Evolutionary conservation across 139 green algal species (phyloP).

Genomic region (Chlorella sp.): DNA sequence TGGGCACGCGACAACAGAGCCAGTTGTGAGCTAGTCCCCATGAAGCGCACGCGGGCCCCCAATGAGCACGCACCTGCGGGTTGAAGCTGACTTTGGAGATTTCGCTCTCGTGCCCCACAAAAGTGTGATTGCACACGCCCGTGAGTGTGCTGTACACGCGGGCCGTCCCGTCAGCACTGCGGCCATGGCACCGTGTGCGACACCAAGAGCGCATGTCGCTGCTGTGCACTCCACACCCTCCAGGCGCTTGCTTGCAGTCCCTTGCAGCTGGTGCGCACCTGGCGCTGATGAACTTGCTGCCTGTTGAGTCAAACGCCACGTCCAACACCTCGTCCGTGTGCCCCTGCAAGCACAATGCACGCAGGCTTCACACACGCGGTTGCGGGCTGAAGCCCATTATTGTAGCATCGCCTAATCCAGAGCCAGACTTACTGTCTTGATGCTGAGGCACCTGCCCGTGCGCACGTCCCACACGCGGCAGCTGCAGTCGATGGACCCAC

Average conservation of each 20-base stretch:
- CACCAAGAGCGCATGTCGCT: no score
- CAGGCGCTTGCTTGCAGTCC: no score
- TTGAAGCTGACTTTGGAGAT: slow-evolving; percentile 74
- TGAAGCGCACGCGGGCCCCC: no score
- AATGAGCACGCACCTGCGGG: slow-evolving; percentile 42
- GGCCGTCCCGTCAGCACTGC: slow-evolving; percentile 59
- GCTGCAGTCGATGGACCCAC: slow-evolving; percentile 59
- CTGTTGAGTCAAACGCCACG: slow-evolving; percentile 55
- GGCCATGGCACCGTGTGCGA: no score
- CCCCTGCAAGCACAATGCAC: slow-evolving; percentile 20
- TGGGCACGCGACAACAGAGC: no score
- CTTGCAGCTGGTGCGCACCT: slow-evolving; percentile 1
- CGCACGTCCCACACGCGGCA: slow-evolving; percentile 58
- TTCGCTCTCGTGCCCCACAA: slow-evolving; percentile 62
- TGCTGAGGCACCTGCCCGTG: slow-evolving; percentile 45
- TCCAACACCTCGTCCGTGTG: slow-evolving; percentile 73
- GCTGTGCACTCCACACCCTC: no score
- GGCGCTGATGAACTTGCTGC: slow-evolving; percentile 51
- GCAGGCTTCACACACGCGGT: no score
- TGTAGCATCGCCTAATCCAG: no score
- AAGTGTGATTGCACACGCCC: slow-evolving; percentile 39
- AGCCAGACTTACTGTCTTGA: slow-evolving; percentile 31
- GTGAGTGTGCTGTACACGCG: slow-evolving; percentile 41
- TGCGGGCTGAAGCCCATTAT: no score
- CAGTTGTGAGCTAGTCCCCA: no score